These are phyloP conservation scores for Metarhizium brunneum DNA, from an alignment of 2,329 filamentous ascomycete species.

Conservation along the genomic window DNA sequence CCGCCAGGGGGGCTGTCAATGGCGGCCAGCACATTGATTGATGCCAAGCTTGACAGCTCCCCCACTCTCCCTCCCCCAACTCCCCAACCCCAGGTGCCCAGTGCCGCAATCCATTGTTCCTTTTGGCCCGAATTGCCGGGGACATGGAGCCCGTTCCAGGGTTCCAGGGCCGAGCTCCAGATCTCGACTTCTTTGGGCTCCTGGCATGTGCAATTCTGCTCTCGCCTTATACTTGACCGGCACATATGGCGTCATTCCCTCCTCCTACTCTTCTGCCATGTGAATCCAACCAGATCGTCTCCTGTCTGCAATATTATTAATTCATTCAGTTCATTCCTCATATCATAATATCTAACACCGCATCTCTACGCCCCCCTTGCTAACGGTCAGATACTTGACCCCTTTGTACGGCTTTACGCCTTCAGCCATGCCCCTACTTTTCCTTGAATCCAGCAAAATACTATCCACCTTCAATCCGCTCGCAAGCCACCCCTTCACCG, in stretches of 20 bases:
- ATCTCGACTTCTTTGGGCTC: no score
- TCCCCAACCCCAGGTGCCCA: no score
- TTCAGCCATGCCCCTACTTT: slow-evolving; percentile 77
- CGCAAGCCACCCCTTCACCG: slow-evolving; percentile 59
- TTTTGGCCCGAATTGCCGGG: neutral
- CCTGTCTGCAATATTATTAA: neutral
- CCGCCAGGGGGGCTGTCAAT: neutral
- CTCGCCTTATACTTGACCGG: neutral
- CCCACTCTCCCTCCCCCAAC: neutral
- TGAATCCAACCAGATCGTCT: neutral
- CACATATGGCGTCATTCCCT: neutral
- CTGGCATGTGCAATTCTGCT: no score
- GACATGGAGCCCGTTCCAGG: neutral
- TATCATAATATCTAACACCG: slow-evolving; percentile 35
- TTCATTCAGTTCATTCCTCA: neutral
- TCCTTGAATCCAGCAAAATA: slow-evolving; percentile 62
- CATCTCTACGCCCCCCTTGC: slow-evolving; percentile 55
- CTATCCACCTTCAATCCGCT: slow-evolving; percentile 60
- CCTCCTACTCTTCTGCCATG: neutral
- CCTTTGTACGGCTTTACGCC: slow-evolving; percentile 93
- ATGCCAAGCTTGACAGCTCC: neutral
- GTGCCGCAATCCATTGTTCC: neutral
- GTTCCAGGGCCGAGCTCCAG: no score
- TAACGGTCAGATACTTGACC: slow-evolving; percentile 87
- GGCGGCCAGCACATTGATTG: neutral